Evolutionary conservation across 2,329 filamentous ascomycete species (phyloP).

Genomic region (Blumeriella jaapii): DNA sequence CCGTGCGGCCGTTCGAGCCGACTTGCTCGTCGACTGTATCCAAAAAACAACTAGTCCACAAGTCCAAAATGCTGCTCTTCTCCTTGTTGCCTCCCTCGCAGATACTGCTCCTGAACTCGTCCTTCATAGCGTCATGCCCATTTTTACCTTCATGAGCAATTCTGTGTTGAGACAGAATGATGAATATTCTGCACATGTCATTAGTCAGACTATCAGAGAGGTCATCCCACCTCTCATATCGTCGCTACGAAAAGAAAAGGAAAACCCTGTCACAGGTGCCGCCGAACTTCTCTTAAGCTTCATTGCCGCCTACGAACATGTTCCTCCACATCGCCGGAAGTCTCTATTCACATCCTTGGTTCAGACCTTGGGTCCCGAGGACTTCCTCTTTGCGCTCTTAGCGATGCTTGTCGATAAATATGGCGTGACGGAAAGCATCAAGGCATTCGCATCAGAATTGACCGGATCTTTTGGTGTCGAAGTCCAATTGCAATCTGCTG

Average conservation of each 20-base stretch:
- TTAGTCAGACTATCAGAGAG: slow-evolving; percentile 86
- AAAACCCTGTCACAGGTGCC: slow-evolving; percentile 66
- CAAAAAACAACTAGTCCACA: slow-evolving; percentile 85
- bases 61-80: slow-evolving; percentile 82
- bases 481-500: slow-evolving; percentile 66
- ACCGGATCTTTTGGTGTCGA: slow-evolving; percentile 61
- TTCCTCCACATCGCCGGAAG: slow-evolving; percentile 74
- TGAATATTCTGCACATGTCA: slow-evolving; percentile 92
- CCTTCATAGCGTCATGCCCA: slow-evolving; percentile 95
- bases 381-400: slow-evolving; percentile 79
- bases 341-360: slow-evolving; percentile 77
- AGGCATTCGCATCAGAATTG: slow-evolving; percentile 65
- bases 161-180: slow-evolving; percentile 87
- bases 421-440: slow-evolving; percentile 59
- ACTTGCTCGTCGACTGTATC: slow-evolving; percentile 87
- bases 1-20: slow-evolving; percentile 69
- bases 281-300: slow-evolving; percentile 92
- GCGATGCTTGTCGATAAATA: slow-evolving; percentile 89
- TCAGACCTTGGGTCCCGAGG: slow-evolving; percentile 70
- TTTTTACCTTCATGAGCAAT: slow-evolving; percentile 96
- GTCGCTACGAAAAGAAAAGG: slow-evolving; percentile 70
- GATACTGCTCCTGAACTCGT: slow-evolving; percentile 83
- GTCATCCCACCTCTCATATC: slow-evolving; percentile 86
- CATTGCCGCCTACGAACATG: slow-evolving; percentile 90
- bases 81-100: slow-evolving; percentile 78